A percentile compares a stretch with the other conserved stretches of the same genome.
Conservation (phyloP, 495 filamentous ascomycete genomes). For the Xylaria flabelliformis region DNA sequence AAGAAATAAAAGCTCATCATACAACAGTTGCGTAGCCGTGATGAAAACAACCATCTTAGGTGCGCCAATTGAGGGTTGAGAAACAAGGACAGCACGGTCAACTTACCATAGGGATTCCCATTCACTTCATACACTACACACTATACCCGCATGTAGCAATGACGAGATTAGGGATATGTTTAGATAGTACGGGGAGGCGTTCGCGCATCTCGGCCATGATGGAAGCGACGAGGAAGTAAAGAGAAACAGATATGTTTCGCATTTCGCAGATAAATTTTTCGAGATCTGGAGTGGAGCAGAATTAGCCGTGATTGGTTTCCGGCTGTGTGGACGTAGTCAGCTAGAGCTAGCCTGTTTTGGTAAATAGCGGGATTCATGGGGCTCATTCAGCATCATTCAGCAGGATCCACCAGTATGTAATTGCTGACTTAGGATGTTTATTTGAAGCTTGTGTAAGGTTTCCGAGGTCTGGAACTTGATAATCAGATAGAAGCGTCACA, state of each 20-base stretch:
- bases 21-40: constrained; percentile 29
- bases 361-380: neutral
- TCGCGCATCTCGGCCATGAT: neutral
- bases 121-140: neutral
- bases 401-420: constrained; percentile 33
- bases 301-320: neutral
- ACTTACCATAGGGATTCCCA: constrained; percentile 6
- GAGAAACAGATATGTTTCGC: neutral
- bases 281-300: constrained; percentile 3
- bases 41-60: neutral
- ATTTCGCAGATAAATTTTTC: constrained; percentile 11
- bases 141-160: neutral
- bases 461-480: neutral
- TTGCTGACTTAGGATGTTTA: constrained; percentile 1
- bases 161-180: neutral
- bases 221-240: neutral
- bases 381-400: constrained; percentile 32
- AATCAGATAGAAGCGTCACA: constrained; percentile 9
- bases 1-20: constrained; percentile 39
- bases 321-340: neutral
- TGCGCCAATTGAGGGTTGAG: neutral
- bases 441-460: neutral
- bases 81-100: neutral
- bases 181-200: neutral
- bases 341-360: neutral